These are phyloP conservation scores for Capsella bursapastoris DNA, from an alignment of 345 rosid genomes.

Conservation along the genomic window DNA sequence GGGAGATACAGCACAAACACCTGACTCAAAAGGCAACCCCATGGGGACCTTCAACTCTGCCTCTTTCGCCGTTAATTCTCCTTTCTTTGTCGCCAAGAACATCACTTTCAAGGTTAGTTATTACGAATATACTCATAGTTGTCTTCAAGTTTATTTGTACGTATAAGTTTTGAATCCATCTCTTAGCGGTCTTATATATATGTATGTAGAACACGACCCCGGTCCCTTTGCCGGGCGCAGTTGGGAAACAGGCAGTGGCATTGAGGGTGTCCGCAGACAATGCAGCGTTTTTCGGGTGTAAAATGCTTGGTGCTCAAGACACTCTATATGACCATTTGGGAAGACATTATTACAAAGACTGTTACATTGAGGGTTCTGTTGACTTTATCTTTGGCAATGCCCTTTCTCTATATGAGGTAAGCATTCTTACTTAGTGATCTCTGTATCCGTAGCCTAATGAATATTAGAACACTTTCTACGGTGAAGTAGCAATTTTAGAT, in stretches of 20 bases:
- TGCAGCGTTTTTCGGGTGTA: slow-evolving; percentile 78
- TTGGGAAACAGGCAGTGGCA: slow-evolving; percentile 94
- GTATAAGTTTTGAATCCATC: background rate
- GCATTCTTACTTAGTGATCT: background rate
- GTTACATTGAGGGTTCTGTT: slow-evolving; percentile 92
- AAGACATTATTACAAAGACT: slow-evolving; percentile 93
- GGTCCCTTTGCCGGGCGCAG: slow-evolving; percentile 81
- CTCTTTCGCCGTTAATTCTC: slow-evolving; percentile 87
- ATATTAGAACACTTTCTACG: background rate
- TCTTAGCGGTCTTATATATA: background rate
- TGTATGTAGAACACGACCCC: slow-evolving; percentile 79
- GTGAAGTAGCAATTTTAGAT: background rate
- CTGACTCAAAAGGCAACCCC: slow-evolving; percentile 68
- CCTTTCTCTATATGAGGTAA: slow-evolving; percentile 90
- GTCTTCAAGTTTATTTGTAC: background rate
- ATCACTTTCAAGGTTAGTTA: slow-evolving; percentile 81
- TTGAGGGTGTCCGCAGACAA: slow-evolving; percentile 90
- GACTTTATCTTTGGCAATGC: slow-evolving; percentile 96
- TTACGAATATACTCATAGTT: background rate
- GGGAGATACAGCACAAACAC: slow-evolving; percentile 96
- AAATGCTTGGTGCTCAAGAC: slow-evolving; percentile 92
- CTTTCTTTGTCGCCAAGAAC: slow-evolving; percentile 87
- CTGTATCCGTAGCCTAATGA: background rate
- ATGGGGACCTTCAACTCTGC: slow-evolving; percentile 87
- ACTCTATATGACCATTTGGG: slow-evolving; percentile 91